Evolutionary conservation across 1,284 basidiomycete species (phyloP), one percentile per base, ranked within the genome.

Genomic region (Xerocomus minutiporus): DNA sequence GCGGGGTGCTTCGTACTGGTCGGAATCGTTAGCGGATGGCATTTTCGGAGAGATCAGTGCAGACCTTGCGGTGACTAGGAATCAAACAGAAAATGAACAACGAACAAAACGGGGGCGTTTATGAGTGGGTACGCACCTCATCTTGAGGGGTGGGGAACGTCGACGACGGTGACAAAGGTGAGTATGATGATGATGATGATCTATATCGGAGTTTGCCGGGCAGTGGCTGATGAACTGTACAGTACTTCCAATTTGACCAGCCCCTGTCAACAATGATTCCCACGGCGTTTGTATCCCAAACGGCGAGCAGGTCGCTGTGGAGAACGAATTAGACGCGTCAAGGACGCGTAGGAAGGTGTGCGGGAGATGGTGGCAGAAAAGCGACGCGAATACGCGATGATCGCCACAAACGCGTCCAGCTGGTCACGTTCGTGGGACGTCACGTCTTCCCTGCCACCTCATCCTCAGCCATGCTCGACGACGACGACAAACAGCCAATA

Each of bases 1-100:
- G 72, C 93, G 91, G 70, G 93, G 93, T 63, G 91, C 92, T 86
- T 96, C 93, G 79, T 87, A 96, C 91, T 95, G 68, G 41, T 48
- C 8, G 51, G 46, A 12, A 29, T 48, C 23, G 41, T 67, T 41
- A 68, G 53, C 8, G 41, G 20, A 34, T 15, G 5, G 31, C 11
- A 35, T n/a, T 9, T 31, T 48, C 36, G 39, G 23, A 11, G 43
- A 34, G 53, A 63, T 66, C 51, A 34, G 34, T n/a, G 50, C 79
- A 38, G 61, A 83, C 81, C 78, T 83, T 83, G 76, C 81, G 81
- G 66, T 83, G 81, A 79, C 82, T 83, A 53, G 45, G 41, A 48
- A 32, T 48, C 26, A 51, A 38, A 41, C 50, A n/a, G 29, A 55
- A 44, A 48, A 57, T 68, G 26, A 64, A 48, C 31, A 11, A 43